These are phyloP conservation scores for Lactuca saligna DNA, from an alignment of 129 eudicot genomes.

Conservation along the genomic window DNA sequence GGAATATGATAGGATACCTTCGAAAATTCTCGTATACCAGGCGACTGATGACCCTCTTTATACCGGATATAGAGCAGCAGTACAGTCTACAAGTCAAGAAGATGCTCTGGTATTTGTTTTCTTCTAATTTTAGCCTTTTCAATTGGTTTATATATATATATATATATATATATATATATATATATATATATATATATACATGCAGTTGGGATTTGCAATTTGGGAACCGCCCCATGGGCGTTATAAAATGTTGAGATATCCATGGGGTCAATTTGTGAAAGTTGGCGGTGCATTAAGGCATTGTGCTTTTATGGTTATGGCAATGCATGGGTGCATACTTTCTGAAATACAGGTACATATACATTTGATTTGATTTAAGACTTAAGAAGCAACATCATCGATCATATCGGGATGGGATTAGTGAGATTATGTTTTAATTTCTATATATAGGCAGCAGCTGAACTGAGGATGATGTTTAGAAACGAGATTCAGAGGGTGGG, in stretches of 20 bases:
- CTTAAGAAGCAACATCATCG: too few relatives aligned
- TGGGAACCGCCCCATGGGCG: conserved; percentile 99
- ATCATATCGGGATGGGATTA: too few relatives aligned
- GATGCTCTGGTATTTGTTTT: conserved; percentile 58
- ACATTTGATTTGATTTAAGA: too few relatives aligned
- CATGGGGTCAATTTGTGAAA: conserved; percentile 75
- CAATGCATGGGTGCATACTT: conserved; percentile 90
- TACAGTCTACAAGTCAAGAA: conserved; percentile 79
- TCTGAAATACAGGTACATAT: conserved; percentile 81
- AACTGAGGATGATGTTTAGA: conserved; percentile 56
- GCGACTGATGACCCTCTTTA: conserved; percentile 81
- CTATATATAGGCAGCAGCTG: conserved; percentile 71
- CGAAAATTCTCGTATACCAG: conserved; percentile 73
- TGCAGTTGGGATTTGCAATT: conserved; percentile 69
- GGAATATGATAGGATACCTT: conserved; percentile 75
- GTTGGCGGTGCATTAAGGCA: conserved; percentile 87
- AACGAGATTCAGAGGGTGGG: conserved; percentile 73
- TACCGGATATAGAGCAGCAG: conserved; percentile 77
- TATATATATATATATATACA: neutral
- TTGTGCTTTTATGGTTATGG: conserved; percentile 89
- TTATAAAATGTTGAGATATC: conserved; percentile 64
- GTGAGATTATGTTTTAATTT: too few relatives aligned
- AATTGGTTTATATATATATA: too few relatives aligned
- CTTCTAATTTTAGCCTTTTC: neutral
- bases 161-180: too few relatives aligned